Conservation (phyloP, 2,329 filamentous ascomycete genomes). For the Ceratocystis alfenasii region DNA sequence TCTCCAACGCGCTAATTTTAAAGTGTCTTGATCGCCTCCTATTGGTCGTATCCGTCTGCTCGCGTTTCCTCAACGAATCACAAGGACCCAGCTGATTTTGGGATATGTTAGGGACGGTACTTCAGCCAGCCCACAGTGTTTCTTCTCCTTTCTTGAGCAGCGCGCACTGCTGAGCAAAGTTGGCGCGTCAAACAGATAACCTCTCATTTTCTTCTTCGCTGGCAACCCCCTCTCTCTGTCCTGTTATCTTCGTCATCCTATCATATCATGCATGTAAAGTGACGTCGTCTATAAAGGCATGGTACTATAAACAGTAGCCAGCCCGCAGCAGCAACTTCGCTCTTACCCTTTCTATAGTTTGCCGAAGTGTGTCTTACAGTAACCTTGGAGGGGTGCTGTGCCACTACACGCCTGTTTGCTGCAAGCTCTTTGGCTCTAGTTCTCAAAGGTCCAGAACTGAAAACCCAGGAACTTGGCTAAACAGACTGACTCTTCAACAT, state of each 20-base stretch:
- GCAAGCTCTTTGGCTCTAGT: not conserved
- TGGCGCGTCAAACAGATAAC: not conserved
- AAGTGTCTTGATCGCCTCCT: not conserved
- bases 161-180: not conserved
- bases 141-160: not conserved
- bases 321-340: not conserved
- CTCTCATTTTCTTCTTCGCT: not conserved
- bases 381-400: not conserved
- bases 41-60: not conserved
- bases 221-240: not conserved
- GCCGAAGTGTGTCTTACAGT: not conserved
- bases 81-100: not conserved
- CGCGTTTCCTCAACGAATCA: not conserved
- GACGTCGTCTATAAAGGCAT: conserved; percentile 5
- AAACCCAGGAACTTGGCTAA: not conserved
- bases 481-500: not conserved
- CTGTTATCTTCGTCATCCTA: not conserved
- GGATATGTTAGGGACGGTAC: not conserved
- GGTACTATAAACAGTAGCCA: not conserved
- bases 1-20: conserved; percentile 3
- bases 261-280: not conserved
- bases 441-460: not conserved
- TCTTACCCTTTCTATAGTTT: not conserved
- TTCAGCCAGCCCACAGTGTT: not conserved
- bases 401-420: not conserved